Percentiles rank a stretch among this genome's conserved stretches.
Evolutionary conservation across 1,139 yeast species (phyloP).

Genomic region (Kodamaea sp.): DNA sequence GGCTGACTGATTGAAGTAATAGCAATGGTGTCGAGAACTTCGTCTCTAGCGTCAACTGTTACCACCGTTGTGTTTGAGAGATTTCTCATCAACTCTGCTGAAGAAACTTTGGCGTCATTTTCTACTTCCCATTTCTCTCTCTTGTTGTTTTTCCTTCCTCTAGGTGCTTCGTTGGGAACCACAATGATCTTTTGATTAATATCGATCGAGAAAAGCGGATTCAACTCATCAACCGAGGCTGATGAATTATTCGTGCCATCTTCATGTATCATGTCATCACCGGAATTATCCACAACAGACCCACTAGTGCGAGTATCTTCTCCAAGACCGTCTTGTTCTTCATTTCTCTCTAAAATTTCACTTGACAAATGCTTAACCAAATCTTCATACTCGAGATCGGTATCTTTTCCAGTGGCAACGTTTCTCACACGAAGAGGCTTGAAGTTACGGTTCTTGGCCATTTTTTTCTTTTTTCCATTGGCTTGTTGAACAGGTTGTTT

Average conservation of each 20-base stretch:
- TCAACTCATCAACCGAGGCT: conserved; percentile 16
- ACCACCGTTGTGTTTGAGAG: conserved; percentile 69
- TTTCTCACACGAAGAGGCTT: conserved; percentile 77
- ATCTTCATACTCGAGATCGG: conserved; percentile 72
- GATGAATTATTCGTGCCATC: conserved; percentile 5
- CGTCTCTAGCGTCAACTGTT: conserved; percentile 78
- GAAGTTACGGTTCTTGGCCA: conserved; percentile 32
- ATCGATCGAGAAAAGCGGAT: conserved; percentile 38
- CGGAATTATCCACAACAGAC: conserved; percentile 1
- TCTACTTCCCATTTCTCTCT: conserved; percentile 82
- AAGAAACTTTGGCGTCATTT: conserved; percentile 66
- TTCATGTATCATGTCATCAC: conserved; percentile 17
- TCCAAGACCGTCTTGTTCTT: background rate
- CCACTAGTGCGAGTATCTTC: background rate
- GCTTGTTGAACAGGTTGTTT: conserved; percentile 51
- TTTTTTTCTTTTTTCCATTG: conserved; percentile 34
- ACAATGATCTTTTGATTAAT: conserved; percentile 59
- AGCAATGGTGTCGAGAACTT: conserved; percentile 77
- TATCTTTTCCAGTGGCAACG: conserved; percentile 57
- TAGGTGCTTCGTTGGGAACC: conserved; percentile 71
- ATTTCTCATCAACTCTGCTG: conserved; percentile 53
- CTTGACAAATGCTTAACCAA: conserved; percentile 49
- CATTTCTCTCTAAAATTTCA: conserved; percentile 36
- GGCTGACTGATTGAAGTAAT: conserved; percentile 72
- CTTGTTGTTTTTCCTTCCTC: conserved; percentile 70